Base-by-base conservation (phyloP, 2,329 filamentous ascomycete species). In the Verruconis gallopava region DNA sequence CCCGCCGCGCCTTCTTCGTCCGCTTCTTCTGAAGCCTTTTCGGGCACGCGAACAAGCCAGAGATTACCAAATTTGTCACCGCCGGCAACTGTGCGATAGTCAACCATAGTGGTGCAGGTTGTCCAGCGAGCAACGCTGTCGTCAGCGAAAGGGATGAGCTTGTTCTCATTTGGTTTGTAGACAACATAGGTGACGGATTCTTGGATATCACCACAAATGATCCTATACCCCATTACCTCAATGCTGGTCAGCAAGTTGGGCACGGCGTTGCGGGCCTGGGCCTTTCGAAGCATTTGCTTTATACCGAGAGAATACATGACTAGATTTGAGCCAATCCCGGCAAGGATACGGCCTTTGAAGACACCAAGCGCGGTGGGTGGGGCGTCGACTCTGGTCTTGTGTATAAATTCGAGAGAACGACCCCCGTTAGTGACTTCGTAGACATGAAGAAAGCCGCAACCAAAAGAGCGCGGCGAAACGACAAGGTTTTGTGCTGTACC, bases 61-160 rank as follows among this genome's bases (percentile, higher is more conserved):
- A 98, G 64, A 53, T 98, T 98, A 46, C 91, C 93, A 50, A 98
- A 99, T 57, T 95, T 96, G 66, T 99, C 91, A 25, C 89, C 89
- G 25, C 89, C 91, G 2, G 86, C 88, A 18, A 84, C 78, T 1
- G 91, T 93, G 58, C 98, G 91, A 60, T 98, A 99, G 62, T 99
- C 91, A 2, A 96, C 79, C 85, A 98, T 94, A 2, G 86, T 75
- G 1, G 83, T 81, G 50, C 83, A 83, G 1, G 85, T 93, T 1
- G 85, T 93, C 84, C 88, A 96, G 21, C 91, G 78, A 39, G 86
- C 72, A 46, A 95, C 73, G 4, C 79, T 81, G 57, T 99, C 91
- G 56, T 98, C 91, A 14, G 75, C 84, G 54, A 98, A 98, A 0
- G 89, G 83, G 46, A 98, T 93, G 37, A 98, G 69, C 52, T 81